These are phyloP conservation scores for Colletotrichum tropicicola DNA, from an alignment of 2,329 filamentous ascomycete genomes.

Conservation along the genomic window DNA sequence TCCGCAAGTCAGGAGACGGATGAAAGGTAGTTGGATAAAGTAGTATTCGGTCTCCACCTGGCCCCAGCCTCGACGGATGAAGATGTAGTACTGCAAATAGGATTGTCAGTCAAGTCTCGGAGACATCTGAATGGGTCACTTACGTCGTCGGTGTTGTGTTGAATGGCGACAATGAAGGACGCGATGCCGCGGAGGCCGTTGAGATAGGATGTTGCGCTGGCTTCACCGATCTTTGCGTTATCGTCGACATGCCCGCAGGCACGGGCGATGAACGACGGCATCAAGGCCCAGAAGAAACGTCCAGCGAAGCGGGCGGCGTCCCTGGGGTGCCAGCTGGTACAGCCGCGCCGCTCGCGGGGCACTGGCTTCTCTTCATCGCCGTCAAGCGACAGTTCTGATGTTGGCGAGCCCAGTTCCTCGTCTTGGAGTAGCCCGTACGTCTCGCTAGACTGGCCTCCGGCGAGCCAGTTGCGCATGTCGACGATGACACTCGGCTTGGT, in stretches of 20 bases:
- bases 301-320: neutral
- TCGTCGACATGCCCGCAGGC: neutral
- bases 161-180: constrained; percentile 63
- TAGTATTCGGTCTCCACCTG: neutral
- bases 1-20: constrained; percentile 39
- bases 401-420: neutral
- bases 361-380: neutral
- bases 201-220: constrained; percentile 57
- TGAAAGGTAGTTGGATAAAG: constrained; percentile 35
- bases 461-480: neutral
- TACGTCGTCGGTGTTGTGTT: constrained; percentile 50
- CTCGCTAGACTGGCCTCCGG: neutral
- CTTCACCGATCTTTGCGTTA: neutral
- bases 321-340: neutral
- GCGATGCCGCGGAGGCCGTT: constrained; percentile 66
- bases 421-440: neutral
- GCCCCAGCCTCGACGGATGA: constrained; percentile 8
- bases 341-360: neutral
- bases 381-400: neutral
- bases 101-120: constrained; percentile 28
- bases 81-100: neutral
- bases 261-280: constrained; percentile 13
- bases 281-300: neutral
- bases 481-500: neutral
- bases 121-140: constrained; percentile 22